Conservation (phyloP, 495 filamentous ascomycete genomes). For the Massariosphaeria phaeospora region DNA sequence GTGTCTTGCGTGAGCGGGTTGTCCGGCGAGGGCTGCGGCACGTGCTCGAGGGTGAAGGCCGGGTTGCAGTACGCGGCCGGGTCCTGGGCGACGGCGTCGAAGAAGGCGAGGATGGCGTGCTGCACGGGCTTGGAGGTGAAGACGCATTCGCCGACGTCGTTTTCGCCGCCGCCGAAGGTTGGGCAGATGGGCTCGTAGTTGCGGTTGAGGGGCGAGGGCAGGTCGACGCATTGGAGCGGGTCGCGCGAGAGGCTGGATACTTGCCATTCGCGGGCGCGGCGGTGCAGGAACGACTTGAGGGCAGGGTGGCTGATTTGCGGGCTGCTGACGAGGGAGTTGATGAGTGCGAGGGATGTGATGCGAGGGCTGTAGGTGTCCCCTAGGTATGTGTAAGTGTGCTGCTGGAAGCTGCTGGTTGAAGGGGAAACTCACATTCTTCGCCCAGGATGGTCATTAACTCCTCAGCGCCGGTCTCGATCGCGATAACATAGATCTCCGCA, state of each 20-base stretch:
- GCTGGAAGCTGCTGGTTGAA: neutral
- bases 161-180: conserved; percentile 20
- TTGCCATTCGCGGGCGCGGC: conserved; percentile 25
- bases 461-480: conserved; percentile 33
- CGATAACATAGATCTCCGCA: conserved; percentile 40
- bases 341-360: conserved; percentile 27
- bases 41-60: conserved; percentile 5
- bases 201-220: neutral
- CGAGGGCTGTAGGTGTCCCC: conserved; percentile 8
- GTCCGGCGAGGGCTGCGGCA: neutral
- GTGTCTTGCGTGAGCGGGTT: neutral
- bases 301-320: conserved; percentile 9
- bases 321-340: neutral
- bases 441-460: conserved; percentile 26
- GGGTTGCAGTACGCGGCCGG: conserved; percentile 23
- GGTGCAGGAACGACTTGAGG: conserved; percentile 21
- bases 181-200: conserved; percentile 16
- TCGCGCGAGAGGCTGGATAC: neutral
- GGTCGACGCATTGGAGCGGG: conserved; percentile 3
- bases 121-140: conserved; percentile 18
- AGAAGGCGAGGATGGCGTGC: conserved; percentile 25
- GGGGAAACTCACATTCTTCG: conserved; percentile 21
- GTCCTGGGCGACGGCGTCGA: conserved; percentile 24
- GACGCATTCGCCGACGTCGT: conserved; percentile 19
- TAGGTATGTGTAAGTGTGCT: neutral